A percentile compares a stretch with the other conserved stretches of the same genome.
phyloP scores from a whole-genome alignment of 108 stramenopile genomes.

The Conticribra weissflogii region DNA sequence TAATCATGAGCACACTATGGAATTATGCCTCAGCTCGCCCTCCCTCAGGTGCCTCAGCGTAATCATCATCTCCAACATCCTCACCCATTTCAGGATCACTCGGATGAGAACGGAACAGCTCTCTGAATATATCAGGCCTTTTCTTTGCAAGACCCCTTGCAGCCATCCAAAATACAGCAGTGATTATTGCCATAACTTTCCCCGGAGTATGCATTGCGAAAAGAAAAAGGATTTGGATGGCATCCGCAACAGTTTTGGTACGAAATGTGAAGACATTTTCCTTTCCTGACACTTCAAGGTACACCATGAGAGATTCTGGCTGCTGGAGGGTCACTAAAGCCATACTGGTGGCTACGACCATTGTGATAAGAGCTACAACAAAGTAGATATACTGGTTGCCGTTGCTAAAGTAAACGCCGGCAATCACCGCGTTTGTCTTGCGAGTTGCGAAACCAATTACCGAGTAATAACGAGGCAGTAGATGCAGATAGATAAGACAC shows the following conservation, averaged over 20 bases:
- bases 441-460: not conserved
- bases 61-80: conserved; percentile 2
- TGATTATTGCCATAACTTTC: conserved; percentile 32
- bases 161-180: conserved; percentile 15
- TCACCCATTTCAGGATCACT: conserved; percentile 37
- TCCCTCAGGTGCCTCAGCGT: conserved; percentile 17
- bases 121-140: conserved; percentile 47
- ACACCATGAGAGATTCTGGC: conserved; percentile 39
- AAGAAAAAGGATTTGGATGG: conserved; percentile 17
- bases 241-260: conserved; percentile 27
- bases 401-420: not conserved
- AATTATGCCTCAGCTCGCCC: not conserved
- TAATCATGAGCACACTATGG: not conserved
- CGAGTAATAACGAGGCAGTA: not conserved
- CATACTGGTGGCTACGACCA: conserved; percentile 21
- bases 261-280: conserved; percentile 37
- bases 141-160: conserved; percentile 33
- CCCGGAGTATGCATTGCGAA: conserved; percentile 14
- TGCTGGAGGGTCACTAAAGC: conserved; percentile 33
- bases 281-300: conserved; percentile 37
- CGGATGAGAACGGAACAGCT: conserved; percentile 37
- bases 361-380: conserved; percentile 5
- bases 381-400: not conserved
- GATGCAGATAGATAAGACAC: not conserved
- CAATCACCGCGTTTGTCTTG: conserved; percentile 10